Percentiles rank a stretch among this genome's conserved stretches.
Evolutionary conservation across 176 grass and related monocot species (phyloP).

Genomic region (Elaeis guineensis): DNA sequence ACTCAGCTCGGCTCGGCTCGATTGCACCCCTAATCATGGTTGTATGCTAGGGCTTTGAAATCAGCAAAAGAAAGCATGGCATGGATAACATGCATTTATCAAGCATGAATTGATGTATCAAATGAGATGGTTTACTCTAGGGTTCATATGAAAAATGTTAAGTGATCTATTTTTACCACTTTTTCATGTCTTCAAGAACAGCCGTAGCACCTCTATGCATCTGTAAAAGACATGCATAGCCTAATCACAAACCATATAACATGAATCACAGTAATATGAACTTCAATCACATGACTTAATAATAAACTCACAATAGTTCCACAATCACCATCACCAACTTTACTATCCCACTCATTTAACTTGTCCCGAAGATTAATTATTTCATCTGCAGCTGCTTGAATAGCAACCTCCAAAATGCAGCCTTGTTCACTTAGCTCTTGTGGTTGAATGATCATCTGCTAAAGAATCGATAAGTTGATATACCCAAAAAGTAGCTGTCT

Average conservation of each 20-base stretch:
- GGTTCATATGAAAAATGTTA: slow-evolving; percentile 5
- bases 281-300: not conserved
- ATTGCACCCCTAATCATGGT: no score
- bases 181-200: slow-evolving; percentile 98
- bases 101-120: no score
- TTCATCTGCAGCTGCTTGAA: slow-evolving; percentile 71
- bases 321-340: slow-evolving; percentile 98
- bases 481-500: no score
- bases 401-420: slow-evolving; percentile 63
- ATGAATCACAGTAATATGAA: no score
- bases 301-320: slow-evolving; percentile 71
- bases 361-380: slow-evolving; percentile 64
- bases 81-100: no score
- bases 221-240: slow-evolving; percentile 30
- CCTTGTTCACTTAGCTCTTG: slow-evolving; percentile 67
- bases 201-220: slow-evolving; percentile 87
- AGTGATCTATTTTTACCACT: slow-evolving; percentile 34
- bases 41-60: no score
- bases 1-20: no score
- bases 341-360: slow-evolving; percentile 94
- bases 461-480: not conserved
- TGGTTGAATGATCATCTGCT: slow-evolving; percentile 50
- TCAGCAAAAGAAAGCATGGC: no score
- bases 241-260: no score
- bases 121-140: no score